Base-by-base conservation (phyloP, 2,329 filamentous ascomycete genomes). In the Harringtonia lauricola region DNA sequence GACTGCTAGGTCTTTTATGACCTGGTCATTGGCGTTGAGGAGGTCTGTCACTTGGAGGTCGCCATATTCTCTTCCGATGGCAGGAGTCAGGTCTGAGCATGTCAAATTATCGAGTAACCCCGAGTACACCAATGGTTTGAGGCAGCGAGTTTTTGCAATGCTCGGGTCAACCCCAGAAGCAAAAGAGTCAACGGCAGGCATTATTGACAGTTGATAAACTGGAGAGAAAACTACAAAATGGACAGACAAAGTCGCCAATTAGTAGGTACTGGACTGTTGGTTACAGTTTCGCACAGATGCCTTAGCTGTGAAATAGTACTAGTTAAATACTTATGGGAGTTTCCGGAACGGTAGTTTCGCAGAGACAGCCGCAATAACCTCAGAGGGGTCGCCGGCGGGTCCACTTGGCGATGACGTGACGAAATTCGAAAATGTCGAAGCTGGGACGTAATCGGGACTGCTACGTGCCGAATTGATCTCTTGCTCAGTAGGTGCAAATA, bases 1-100 rank as follows among this genome's bases (percentile, higher is more conserved):
- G 47, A 83, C 77, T 21, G 79, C 81, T 0, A 86, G 63, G 52
- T 85, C 81, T 1, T 74, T 69, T 22, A 84, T 57, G 17, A 81
- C 61, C 36, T 78, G 72, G 41, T 84, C 79, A 0, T 72, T 65
- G 0, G 76, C 74, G 21, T 75, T 63, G 4, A 85, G 64, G 49
- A 72, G 70, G 33, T 85, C 78, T 3, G 69, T 68, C 1, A 82
- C 64, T 47, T 79, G 72, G 29, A 72, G 65, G n/a, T 65, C 67
- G 12, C 69, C 63, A 48, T 70, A 83, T 52, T 83, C 79, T 4
- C 68, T 67, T 3, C 78, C 79, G 45, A 82, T 80, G 36, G 71
- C 60, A 0, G 77, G 77, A 2, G 78, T 81, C 8, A 72, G 61
- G 31, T 82, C 78, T 44, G 77, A 74, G 3, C 65, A 65, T 47